Evolutionary conservation across 1,139 yeast genomes (phyloP).

Genomic region (Debaryomyces robertsiae): DNA sequence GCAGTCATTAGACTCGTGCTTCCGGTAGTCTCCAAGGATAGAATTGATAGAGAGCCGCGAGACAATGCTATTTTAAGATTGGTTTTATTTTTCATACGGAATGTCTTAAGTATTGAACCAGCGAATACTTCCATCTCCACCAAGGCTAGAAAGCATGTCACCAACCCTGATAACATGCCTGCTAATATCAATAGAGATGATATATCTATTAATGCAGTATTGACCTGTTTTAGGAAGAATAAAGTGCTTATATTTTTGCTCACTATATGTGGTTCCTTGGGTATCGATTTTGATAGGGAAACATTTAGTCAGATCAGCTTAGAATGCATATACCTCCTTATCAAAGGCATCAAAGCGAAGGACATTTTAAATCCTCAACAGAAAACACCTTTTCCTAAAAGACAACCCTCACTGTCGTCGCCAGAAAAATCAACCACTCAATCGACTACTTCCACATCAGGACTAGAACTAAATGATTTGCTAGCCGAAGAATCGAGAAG

Average conservation of each 20-base stretch:
- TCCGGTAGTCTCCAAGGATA: slow-evolving; percentile 60
- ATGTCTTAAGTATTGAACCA: slow-evolving; percentile 75
- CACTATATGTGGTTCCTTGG: slow-evolving; percentile 68
- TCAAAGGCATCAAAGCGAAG: slow-evolving; percentile 55
- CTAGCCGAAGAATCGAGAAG: slow-evolving; percentile 60
- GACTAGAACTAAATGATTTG: slow-evolving; percentile 52
- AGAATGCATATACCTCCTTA: slow-evolving; percentile 68
- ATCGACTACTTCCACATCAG: slow-evolving; percentile 31
- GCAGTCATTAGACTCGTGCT: slow-evolving; percentile 73
- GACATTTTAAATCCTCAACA: slow-evolving; percentile 15
- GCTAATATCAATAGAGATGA: slow-evolving; percentile 61
- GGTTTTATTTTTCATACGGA: slow-evolving; percentile 73
- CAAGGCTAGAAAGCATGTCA: slow-evolving; percentile 29
- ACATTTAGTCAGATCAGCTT: slow-evolving; percentile 64
- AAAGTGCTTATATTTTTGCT: slow-evolving; percentile 71
- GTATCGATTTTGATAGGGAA: slow-evolving; percentile 61
- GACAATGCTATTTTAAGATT: slow-evolving; percentile 76
- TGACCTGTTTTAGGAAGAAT: slow-evolving; percentile 61
- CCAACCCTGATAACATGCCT: slow-evolving; percentile 53
- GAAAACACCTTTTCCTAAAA: slow-evolving; percentile 1
- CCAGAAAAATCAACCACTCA: slow-evolving; percentile 5
- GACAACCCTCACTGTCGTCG: slow-evolving; percentile 6
- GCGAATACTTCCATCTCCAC: slow-evolving; percentile 53
- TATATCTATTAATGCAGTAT: slow-evolving; percentile 61
- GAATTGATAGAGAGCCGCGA: slow-evolving; percentile 61